These are phyloP conservation scores for Fusarium nurragi DNA, from an alignment of 2,329 filamentous ascomycete genomes.

Conservation along the genomic window DNA sequence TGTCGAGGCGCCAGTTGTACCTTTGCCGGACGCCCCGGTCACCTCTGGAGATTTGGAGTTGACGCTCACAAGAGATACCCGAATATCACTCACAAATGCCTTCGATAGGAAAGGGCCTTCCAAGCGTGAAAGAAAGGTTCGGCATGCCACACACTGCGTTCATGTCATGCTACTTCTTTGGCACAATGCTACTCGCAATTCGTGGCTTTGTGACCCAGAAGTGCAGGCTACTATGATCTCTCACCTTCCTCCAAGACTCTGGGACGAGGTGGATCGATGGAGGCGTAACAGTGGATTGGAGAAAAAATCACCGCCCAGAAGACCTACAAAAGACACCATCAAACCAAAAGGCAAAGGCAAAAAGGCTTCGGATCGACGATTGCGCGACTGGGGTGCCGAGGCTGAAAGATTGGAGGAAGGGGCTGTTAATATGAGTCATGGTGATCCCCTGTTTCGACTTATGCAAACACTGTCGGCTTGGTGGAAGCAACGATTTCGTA, in stretches of 20 bases:
- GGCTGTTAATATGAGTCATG: conserved; percentile 79
- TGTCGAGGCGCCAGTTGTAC: conserved; percentile 70
- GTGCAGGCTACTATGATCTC: conserved; percentile 79
- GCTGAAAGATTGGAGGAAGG: conserved; percentile 76
- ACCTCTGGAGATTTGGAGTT: conserved; percentile 77
- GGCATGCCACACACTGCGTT: conserved; percentile 82
- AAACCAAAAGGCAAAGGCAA: conserved; percentile 54
- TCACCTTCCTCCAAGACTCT: conserved; percentile 74
- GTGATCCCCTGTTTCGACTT: conserved; percentile 81
- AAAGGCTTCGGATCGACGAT: conserved; percentile 49
- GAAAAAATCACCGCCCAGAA: conserved; percentile 49
- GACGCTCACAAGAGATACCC: conserved; percentile 69
- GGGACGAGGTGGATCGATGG: conserved; percentile 79
- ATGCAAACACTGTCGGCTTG: conserved; percentile 81
- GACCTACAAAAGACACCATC: conserved; percentile 33
- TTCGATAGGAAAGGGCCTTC: conserved; percentile 82
- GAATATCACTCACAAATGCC: conserved; percentile 69
- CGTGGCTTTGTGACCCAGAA: conserved; percentile 81
- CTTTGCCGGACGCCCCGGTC: conserved; percentile 56
- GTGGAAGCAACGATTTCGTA: conserved; percentile 86
- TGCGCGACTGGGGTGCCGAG: conserved; percentile 74
- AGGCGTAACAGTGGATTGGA: conserved; percentile 72
- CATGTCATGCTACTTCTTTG: conserved; percentile 90
- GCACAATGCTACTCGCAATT: conserved; percentile 87
- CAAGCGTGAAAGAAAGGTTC: conserved; percentile 82